A percentile compares a stretch with the other conserved stretches of the same genome.
phyloP scores from a whole-genome alignment of 2,329 filamentous ascomycete species.

The Ilyonectria robusta region DNA sequence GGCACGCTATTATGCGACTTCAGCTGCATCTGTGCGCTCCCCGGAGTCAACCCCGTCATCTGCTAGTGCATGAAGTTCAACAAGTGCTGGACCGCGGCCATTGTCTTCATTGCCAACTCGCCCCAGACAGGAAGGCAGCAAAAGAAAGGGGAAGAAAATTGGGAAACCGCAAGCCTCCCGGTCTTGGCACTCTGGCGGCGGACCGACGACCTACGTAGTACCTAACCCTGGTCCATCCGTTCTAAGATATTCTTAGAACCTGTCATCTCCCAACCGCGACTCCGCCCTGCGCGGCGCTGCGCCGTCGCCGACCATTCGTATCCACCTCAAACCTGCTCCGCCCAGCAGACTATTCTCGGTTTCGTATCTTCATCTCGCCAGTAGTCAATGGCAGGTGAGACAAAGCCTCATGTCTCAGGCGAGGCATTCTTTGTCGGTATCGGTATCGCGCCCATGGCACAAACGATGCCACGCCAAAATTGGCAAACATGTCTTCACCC shows the following conservation, averaged over 20 bases:
- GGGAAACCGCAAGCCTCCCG: not conserved
- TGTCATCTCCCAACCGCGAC: constrained; percentile 15
- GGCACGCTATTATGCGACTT: not conserved
- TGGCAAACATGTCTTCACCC: not conserved
- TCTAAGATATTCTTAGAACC: constrained; percentile 16
- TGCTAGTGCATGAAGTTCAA: not conserved
- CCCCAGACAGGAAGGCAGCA: not conserved
- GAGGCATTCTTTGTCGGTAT: not conserved
- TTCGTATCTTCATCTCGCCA: not conserved
- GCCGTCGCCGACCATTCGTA: not conserved
- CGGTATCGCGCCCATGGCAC: not conserved
- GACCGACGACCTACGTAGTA: not conserved
- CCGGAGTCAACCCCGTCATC: not conserved
- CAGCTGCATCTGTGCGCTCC: not conserved
- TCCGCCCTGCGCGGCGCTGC: constrained; percentile 13
- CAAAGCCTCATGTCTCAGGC: not conserved
- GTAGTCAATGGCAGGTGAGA: not conserved
- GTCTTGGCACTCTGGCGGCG: not conserved
- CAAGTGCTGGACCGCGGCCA: not conserved
- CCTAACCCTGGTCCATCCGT: not conserved
- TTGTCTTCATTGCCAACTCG: not conserved
- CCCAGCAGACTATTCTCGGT: not conserved
- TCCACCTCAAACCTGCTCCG: not conserved
- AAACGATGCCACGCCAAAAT: not conserved
- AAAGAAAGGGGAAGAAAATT: not conserved